A percentile compares a stretch with the other conserved stretches of the same genome.
Evolutionary conservation across 2,329 filamentous ascomycete species (phyloP).

Genomic region (Aspergillus luchuensis): DNA sequence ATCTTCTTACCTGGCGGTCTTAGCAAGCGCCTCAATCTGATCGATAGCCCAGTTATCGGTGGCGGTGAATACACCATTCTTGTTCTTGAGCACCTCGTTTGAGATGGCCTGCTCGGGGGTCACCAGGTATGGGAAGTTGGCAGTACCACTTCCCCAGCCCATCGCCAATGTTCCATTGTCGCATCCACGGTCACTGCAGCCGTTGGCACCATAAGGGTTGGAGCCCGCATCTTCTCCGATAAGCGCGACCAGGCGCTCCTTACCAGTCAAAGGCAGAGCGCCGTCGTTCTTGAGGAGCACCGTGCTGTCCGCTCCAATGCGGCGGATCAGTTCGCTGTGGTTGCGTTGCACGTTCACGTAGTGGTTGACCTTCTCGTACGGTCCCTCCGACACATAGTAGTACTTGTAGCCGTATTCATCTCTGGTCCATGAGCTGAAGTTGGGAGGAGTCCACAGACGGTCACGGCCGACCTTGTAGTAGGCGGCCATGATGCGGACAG

Average conservation of each 20-base stretch:
- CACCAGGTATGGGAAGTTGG: conserved; percentile 64
- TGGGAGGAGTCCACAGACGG: conserved; percentile 59
- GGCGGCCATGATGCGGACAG: conserved; percentile 72
- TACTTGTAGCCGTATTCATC: conserved; percentile 75
- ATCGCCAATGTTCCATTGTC: conserved; percentile 63
- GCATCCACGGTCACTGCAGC: conserved; percentile 69
- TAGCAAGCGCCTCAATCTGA: conserved; percentile 54
- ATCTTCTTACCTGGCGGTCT: conserved; percentile 45
- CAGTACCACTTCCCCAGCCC: conserved; percentile 64
- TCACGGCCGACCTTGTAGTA: conserved; percentile 66
- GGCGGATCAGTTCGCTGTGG: conserved; percentile 72
- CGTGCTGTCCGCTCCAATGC: conserved; percentile 75
- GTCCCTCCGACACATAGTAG: conserved; percentile 61
- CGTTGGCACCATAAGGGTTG: conserved; percentile 75
- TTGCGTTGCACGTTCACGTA: conserved; percentile 81
- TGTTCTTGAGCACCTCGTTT: conserved; percentile 66
- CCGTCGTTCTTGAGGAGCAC: conserved; percentile 87
- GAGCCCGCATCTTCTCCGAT: conserved; percentile 82
- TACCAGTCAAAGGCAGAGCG: conserved; percentile 70
- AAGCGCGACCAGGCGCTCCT: conserved; percentile 73
- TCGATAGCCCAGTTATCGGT: conserved; percentile 59
- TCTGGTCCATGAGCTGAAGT: conserved; percentile 85
- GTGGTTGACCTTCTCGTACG: conserved; percentile 68
- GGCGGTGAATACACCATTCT: conserved; percentile 64
- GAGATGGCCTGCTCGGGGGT: conserved; percentile 66